A percentile compares a stretch with the other conserved stretches of the same genome.
These are phyloP conservation scores for Gracilaria caudata DNA, from an alignment of 23 red algal genomes.

Conservation along the genomic window DNA sequence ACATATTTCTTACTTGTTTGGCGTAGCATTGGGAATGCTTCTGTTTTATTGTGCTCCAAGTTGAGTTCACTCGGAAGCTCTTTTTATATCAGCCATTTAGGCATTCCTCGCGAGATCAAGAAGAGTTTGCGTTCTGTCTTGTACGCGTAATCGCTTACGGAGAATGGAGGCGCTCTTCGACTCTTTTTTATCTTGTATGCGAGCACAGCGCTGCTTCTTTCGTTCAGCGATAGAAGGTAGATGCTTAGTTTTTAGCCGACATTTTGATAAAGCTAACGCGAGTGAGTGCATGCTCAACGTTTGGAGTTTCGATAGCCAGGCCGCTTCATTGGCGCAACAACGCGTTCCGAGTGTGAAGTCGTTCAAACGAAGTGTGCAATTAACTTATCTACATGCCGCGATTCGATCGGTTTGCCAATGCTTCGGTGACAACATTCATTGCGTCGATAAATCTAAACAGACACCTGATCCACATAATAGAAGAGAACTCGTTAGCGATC, in stretches of 20 bases:
- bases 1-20: neutral
- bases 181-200: neutral
- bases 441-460: constrained; percentile 70
- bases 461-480: constrained; percentile 1
- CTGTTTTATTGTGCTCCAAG: too few relatives aligned
- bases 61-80: too few relatives aligned
- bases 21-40: neutral
- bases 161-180: neutral
- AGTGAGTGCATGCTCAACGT: neutral
- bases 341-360: neutral
- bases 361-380: neutral
- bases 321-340: neutral
- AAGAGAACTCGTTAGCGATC: neutral
- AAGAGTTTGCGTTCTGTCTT: neutral
- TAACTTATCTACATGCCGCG: constrained; percentile 6
- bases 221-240: neutral
- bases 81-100: too few relatives aligned
- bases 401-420: constrained; percentile 51
- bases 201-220: too few relatives aligned
- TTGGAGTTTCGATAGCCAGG: too few relatives aligned
- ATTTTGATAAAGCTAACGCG: neutral
- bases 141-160: neutral
- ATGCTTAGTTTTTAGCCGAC: neutral
- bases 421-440: constrained; percentile 74
- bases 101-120: too few relatives aligned